These are phyloP conservation scores for Arabidopsis hybrid DNA, from an alignment of 441 rosid genomes.

Conservation along the genomic window DNA sequence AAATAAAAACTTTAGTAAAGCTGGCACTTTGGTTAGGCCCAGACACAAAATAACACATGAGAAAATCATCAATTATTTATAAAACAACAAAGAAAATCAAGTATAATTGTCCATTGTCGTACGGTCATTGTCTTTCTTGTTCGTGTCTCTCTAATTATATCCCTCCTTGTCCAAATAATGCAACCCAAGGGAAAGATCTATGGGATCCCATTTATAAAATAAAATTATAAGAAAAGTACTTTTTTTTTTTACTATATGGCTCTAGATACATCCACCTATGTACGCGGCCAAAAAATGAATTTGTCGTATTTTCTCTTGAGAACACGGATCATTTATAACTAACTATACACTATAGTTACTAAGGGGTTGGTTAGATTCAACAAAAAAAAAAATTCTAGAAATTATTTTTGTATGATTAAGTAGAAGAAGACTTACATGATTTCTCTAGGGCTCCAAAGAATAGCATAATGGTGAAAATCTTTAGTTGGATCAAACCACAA, in stretches of 20 bases:
- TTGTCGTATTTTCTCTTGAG: not conserved
- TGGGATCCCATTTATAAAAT: conserved; percentile 24
- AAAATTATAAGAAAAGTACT: not conserved
- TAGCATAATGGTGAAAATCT: conserved; percentile 85
- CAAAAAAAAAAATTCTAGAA: not conserved
- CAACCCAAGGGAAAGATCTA: conserved; percentile 32
- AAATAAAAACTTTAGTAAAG: conserved; percentile 21
- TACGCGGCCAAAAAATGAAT: conserved; percentile 10
- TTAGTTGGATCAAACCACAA: conserved; percentile 95
- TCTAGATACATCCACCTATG: conserved; percentile 40
- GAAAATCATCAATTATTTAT: conserved; percentile 29
- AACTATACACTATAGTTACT: conserved; percentile 3
- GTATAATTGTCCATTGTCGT: conserved; percentile 41
- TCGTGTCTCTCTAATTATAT: conserved; percentile 27
- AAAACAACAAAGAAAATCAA: conserved; percentile 14
- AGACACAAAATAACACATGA: conserved; percentile 36
- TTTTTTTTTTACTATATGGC: not conserved
- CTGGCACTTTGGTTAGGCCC: conserved; percentile 38
- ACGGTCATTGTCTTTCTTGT: conserved; percentile 40
- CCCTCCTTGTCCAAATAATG: conserved; percentile 25
- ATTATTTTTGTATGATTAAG: not conserved
- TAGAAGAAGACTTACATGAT: conserved; percentile 70
- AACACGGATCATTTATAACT: conserved; percentile 7
- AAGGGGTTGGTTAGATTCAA: conserved; percentile 13
- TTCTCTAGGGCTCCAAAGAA: conserved; percentile 86